phyloP scores from a whole-genome alignment of 768 basidiomycete species.

The Zangia roseola region DNA sequence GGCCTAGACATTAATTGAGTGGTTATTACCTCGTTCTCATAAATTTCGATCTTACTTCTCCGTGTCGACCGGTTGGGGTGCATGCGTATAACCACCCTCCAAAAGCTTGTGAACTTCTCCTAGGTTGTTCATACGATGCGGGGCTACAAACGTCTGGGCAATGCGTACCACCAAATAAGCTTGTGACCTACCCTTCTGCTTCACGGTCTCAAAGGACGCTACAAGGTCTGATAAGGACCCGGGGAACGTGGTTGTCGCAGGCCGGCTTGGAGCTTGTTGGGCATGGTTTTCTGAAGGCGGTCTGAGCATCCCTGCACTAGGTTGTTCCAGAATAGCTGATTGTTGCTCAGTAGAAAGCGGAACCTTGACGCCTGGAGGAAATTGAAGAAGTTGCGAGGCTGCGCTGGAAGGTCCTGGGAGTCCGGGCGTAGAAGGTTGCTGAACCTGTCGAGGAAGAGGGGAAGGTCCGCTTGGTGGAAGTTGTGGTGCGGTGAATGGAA shows the following conservation, averaged over 20 bases:
- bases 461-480: conserved; percentile 41
- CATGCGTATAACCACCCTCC: conserved; percentile 84
- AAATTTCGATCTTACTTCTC: conserved; percentile 75
- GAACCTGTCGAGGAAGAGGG: conserved; percentile 49
- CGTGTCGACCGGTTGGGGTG: conserved; percentile 91
- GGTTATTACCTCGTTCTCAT: not conserved
- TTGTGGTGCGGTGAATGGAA: conserved; percentile 30
- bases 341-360: conserved; percentile 44
- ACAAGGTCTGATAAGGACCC: conserved; percentile 90
- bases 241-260: conserved; percentile 59
- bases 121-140: conserved; percentile 83
- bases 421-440: conserved; percentile 35
- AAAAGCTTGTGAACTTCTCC: conserved; percentile 91
- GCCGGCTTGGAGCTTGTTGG: conserved; percentile 40
- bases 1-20: conserved; percentile 57
- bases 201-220: conserved; percentile 91
- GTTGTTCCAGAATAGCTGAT: conserved; percentile 30
- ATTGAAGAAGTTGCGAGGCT: conserved; percentile 44
- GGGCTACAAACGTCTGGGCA: conserved; percentile 40
- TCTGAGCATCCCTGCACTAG: conserved; percentile 44
- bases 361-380: conserved; percentile 69
- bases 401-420: conserved; percentile 10
- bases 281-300: conserved; percentile 54
- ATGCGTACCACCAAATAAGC: not conserved
- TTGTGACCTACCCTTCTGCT: conserved; percentile 80